Base-by-base conservation (phyloP, 495 filamentous ascomycete genomes). In the Penicillium bovifimosum region DNA sequence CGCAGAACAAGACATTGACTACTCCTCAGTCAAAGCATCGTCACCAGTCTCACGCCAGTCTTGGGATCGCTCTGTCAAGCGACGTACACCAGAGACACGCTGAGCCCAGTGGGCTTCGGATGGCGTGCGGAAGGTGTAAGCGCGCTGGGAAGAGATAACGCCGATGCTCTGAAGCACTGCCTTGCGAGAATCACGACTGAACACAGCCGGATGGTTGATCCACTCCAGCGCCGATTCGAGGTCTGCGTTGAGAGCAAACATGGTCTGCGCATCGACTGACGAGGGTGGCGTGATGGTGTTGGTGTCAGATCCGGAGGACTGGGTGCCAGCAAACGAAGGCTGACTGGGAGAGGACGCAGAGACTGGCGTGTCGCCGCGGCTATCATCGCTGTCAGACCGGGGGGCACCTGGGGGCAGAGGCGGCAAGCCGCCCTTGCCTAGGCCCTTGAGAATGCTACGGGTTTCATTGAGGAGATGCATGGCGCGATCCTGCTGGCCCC, bases 121-220 rank as follows among this genome's bases (percentile, higher is more conserved):
- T 0, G 87, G 80, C 2, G 90, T 92, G 41, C 93, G 85, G 81
- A 90, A 96, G 6, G 93, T 97, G 68, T 91, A 96, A 7, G 86
- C 95, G 16, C 93, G 81, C 68, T 99, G 93, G 6, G 87, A 91
- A 56, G 88, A 91, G 58, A 97, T 96, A 41, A 96, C 90, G 32
- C 93, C 93, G 55, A 99, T 97, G 24, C 89, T 88, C 64, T 99
- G 95, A 13, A 99, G 76, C 2, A 99, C 92, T 10, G 91, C 89
- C 71, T 99, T 99, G 59, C 93, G 81, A 31, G 87, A 91, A 67
- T 99, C 93, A n/a, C 93, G 83, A 20, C 85, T 83, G 59, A 99
- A 99, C 7, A 97, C 88, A 1, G 92, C 92, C 6, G 93, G 95
- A 63, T 99, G 95, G 60, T 86, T 89, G 65, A 99, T 97, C 93